Percentiles rank a stretch among this genome's conserved stretches.
phyloP scores from a whole-genome alignment of 768 basidiomycete species.

The Gloeopeniophorella convolvens region DNA sequence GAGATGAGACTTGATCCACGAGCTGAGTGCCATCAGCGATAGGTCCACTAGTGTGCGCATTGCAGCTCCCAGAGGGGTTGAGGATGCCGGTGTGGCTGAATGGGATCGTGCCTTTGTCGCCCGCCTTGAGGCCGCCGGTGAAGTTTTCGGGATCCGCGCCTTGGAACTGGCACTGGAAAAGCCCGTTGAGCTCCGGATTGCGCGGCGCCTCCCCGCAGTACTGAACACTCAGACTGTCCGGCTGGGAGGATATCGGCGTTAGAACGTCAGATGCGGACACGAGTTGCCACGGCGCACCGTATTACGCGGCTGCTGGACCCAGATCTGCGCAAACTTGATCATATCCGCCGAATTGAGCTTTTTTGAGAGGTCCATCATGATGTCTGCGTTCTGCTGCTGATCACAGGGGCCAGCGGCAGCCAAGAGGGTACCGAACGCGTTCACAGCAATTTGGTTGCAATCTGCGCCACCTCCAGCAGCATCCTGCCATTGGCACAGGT shows the following conservation, averaged over 20 bases:
- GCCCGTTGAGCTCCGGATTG: slow-evolving; percentile 46
- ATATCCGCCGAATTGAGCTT: slow-evolving; percentile 40
- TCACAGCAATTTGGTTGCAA: slow-evolving; percentile 53
- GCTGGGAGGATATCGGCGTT: slow-evolving; percentile 30
- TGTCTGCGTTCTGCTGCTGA: slow-evolving; percentile 44
- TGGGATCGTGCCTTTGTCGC: slow-evolving; percentile 45
- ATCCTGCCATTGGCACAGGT: too few relatives aligned
- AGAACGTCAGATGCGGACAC: background rate
- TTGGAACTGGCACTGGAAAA: slow-evolving; percentile 55
- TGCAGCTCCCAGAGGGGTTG: slow-evolving; percentile 44
- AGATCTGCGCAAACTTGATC: slow-evolving; percentile 48
- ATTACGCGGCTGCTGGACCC: slow-evolving; percentile 53
- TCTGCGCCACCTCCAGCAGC: slow-evolving; percentile 49
- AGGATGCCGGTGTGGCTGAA: slow-evolving; percentile 37
- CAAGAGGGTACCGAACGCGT: slow-evolving; percentile 53
- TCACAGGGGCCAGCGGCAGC: slow-evolving; percentile 36
- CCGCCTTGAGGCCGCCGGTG: slow-evolving; percentile 37
- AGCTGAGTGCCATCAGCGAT: slow-evolving; percentile 46
- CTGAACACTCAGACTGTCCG: slow-evolving; percentile 36
- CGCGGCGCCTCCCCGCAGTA: slow-evolving; percentile 50
- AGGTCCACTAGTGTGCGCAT: slow-evolving; percentile 41
- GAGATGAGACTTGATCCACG: slow-evolving; percentile 29
- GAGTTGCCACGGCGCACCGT: slow-evolving; percentile 32
- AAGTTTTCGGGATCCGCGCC: slow-evolving; percentile 40
- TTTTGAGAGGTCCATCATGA: slow-evolving; percentile 46